Percentiles rank a stretch among this genome's conserved stretches.
These are phyloP conservation scores for Termitomyces sp. DNA, from an alignment of 768 basidiomycete species.

Conservation along the genomic window DNA sequence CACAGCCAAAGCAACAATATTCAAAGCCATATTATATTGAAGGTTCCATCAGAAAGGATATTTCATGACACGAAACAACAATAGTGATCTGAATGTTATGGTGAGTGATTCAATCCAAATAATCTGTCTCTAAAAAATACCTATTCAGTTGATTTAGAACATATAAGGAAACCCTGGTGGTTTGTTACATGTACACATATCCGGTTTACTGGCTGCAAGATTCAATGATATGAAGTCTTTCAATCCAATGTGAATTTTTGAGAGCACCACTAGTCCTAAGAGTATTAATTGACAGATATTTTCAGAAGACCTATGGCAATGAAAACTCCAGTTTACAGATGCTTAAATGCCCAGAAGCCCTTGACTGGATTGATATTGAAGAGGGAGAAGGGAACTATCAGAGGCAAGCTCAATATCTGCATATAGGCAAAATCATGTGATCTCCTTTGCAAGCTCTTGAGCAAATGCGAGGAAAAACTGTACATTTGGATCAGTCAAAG, in stretches of 20 bases:
- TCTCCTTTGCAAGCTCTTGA: neutral
- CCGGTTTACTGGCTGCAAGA: neutral
- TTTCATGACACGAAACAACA: neutral
- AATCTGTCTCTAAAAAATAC: neutral
- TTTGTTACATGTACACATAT: neutral
- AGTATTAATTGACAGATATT: neutral
- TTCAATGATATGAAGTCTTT: neutral
- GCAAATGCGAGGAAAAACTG: neutral
- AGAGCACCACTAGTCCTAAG: neutral
- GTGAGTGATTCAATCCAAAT: no score
- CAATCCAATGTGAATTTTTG: neutral
- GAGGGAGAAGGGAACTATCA: neutral
- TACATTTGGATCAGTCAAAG: neutral
- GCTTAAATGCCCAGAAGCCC: neutral
- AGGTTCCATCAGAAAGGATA: neutral
- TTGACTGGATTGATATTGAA: neutral
- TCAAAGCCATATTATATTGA: neutral
- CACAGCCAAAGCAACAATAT: neutral
- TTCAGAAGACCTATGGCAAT: neutral
- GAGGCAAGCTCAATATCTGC: neutral
- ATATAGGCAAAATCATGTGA: neutral
- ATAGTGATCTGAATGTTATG: neutral
- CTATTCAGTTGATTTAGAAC: neutral
- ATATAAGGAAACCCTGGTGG: neutral
- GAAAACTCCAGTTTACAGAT: neutral